Base-by-base conservation (phyloP, 352 stramenopile species). In the Phytophthora crassamura region DNA sequence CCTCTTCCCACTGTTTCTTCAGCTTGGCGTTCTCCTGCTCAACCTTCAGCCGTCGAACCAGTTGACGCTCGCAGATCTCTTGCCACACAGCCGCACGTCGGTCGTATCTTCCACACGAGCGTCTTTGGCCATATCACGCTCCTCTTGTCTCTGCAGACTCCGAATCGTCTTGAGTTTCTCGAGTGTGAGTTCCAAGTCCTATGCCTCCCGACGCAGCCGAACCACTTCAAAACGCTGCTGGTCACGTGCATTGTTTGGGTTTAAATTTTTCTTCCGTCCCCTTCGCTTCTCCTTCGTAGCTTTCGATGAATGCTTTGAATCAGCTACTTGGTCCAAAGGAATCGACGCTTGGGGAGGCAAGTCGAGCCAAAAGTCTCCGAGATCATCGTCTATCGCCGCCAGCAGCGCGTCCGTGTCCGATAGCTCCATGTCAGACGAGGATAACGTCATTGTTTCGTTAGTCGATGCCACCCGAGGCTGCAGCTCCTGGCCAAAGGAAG, bases 221-320 rank as follows among this genome's bases (percentile, higher is more conserved):
- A 59, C 50, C 14, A 74, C 39, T 28, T 77, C 64, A 4, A 48
- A 65, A 8, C 53, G 59, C 30, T 64, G 59, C 32, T 71, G 58
- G n/a, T 74, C 65, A 4, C 69, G 58, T 36, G 69, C 69, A 49
- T 56, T 70, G 45, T 77, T 77, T 15, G 69, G 69, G 14, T 69
- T 67, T 7, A 59, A 18, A 5, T 60, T 56, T 9, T 61, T 70
- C 41, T 58, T 69, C 18, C 50, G 39, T 48, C 50, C 52, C n/a
- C 41, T 43, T 20, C 39, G 30, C 18, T 62, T 68, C 7, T 62
- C 1, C 16, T n/a, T 10, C 20, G 16, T 6, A 28, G 22, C 5
- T 20, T 50, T 12, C 16, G 2, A 7, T 10, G n/a, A 8, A 11
- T 12, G 5, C 11, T 15, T 14, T 30, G 30, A 25, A 36, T 41